Evolutionary conservation across 805 yeast genomes (phyloP).

Genomic region (Wickerhamiella occidentalis): DNA sequence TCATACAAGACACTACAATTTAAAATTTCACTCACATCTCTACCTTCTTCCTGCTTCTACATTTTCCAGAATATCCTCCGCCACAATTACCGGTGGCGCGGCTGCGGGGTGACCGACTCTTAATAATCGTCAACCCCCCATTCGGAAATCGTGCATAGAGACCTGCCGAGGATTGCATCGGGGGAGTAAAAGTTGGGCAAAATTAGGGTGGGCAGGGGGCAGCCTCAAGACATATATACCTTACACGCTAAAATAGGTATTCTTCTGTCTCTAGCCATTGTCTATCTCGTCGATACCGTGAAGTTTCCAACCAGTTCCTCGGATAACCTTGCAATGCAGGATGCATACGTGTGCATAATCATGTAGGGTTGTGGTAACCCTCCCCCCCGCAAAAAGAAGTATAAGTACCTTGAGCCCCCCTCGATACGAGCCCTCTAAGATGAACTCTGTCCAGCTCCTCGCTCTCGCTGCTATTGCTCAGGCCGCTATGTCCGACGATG

Average conservation of each 20-base stretch:
- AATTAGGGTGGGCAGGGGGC: no score
- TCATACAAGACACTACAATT: no score
- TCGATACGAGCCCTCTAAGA: background rate
- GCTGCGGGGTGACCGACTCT: background rate
- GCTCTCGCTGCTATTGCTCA: conserved; percentile 18
- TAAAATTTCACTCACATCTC: no score
- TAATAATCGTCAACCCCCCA: background rate
- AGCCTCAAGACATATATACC: no score
- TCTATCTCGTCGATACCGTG: no score
- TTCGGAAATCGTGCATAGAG: background rate
- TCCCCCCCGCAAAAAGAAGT: background rate
- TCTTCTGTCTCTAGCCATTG: no score
- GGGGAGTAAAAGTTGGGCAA: no score
- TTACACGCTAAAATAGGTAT: no score
- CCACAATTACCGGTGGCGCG: background rate
- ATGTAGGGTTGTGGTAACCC: conserved; percentile 2
- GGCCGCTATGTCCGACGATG: conserved; percentile 13
- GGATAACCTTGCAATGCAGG: background rate
- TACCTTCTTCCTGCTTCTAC: no score
- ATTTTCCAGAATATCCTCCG: background rate
- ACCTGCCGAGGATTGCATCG: background rate
- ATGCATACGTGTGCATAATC: conserved; percentile 1
- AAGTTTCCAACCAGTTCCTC: no score
- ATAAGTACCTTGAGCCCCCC: background rate
- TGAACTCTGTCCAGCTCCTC: conserved; percentile 18